phyloP scores from a whole-genome alignment of 148 eudicot species.

The Vaccinium macrocarpon region DNA sequence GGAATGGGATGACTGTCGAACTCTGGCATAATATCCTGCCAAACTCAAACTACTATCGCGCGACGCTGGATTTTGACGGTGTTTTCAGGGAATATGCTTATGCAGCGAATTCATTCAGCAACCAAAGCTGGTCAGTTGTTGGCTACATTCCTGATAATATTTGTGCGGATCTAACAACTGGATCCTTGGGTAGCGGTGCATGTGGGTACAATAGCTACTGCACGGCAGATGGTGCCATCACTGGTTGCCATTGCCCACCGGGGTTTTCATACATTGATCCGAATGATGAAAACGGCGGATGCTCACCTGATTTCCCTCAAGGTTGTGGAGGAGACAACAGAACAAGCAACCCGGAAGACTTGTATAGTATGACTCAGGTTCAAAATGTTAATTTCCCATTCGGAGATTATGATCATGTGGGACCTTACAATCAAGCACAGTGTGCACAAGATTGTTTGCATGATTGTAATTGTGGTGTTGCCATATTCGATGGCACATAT shows the following conservation, averaged over 20 bases:
- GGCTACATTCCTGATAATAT: constrained; percentile 5
- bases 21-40: background rate
- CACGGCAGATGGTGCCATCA: background rate
- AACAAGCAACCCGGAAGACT: background rate
- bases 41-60: background rate
- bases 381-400: background rate
- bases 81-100: background rate
- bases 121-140: constrained; percentile 1
- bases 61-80: constrained; percentile 4
- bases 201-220: constrained; percentile 17
- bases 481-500: background rate
- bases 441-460: constrained; percentile 13
- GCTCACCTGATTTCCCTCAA: background rate
- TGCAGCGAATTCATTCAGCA: background rate
- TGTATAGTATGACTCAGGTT: background rate
- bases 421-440: background rate
- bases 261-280: constrained; percentile 3
- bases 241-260: background rate
- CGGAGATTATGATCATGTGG: background rate
- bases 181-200: background rate
- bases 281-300: background rate
- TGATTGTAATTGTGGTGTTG: background rate
- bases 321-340: background rate
- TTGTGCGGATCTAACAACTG: background rate
- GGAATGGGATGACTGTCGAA: background rate